phyloP scores from a whole-genome alignment of 257 asterid genomes.

The Rehmannia glutinosa region DNA sequence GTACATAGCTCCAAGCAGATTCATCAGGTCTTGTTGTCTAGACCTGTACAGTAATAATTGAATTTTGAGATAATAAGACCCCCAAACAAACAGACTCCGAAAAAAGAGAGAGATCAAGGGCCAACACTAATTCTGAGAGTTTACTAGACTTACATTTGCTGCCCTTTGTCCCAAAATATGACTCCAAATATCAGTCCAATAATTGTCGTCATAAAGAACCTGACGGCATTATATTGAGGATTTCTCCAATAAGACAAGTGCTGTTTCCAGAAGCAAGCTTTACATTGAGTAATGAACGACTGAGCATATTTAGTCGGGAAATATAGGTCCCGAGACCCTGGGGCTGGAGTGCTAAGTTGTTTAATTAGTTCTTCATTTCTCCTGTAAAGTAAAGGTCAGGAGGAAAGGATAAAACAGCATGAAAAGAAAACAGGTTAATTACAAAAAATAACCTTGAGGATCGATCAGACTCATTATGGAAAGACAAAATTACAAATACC shows the following conservation, averaged over 20 bases:
- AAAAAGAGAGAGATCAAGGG: not conserved
- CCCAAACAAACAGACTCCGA: not conserved
- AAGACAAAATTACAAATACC: no score
- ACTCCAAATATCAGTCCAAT: conserved; percentile 67
- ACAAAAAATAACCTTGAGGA: no score
- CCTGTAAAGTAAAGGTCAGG: conserved; percentile 29
- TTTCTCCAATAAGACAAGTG: conserved; percentile 72
- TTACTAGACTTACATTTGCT: conserved; percentile 43
- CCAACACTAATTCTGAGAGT: not conserved
- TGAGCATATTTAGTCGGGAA: conserved; percentile 60
- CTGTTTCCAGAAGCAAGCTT: conserved; percentile 85
- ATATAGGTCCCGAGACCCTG: conserved; percentile 55
- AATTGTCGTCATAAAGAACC: conserved; percentile 60
- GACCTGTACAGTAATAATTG: conserved; percentile 38
- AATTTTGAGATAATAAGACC: not conserved
- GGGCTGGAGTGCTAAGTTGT: conserved; percentile 57
- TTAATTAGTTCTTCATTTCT: conserved; percentile 67
- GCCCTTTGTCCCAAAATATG: conserved; percentile 70
- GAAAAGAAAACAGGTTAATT: not conserved
- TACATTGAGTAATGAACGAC: conserved; percentile 53
- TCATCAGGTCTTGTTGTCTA: conserved; percentile 61
- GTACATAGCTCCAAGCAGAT: conserved; percentile 75
- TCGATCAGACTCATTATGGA: no score
- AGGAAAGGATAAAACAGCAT: not conserved
- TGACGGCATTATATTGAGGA: conserved; percentile 59